A percentile compares a stretch with the other conserved stretches of the same genome.
Conservation (phyloP, 2,329 filamentous ascomycete genomes). For the Aspergillus fructus region DNA sequence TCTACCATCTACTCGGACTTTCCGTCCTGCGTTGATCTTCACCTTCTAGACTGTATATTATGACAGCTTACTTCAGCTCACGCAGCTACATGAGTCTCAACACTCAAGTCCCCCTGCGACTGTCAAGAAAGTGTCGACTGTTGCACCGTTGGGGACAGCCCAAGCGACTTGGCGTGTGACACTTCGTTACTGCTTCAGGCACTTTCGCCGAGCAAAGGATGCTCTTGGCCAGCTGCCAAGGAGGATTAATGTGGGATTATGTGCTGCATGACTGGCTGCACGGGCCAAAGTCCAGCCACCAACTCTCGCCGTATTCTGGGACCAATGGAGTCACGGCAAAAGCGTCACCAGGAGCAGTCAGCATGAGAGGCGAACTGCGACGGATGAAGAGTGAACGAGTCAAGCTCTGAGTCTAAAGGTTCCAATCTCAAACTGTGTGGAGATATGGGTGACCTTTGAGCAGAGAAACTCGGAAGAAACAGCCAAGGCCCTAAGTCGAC, state of each 20-base stretch:
- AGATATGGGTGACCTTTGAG: too few species aligned
- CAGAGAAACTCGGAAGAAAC: too few species aligned
- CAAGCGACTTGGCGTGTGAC: background rate
- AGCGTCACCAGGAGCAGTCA: background rate
- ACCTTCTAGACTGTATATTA: too few species aligned
- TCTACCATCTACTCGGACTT: too few species aligned
- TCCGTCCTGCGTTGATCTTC: too few species aligned
- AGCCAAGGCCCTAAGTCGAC: too few species aligned
- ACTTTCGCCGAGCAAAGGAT: background rate
- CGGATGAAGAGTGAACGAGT: background rate
- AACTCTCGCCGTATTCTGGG: background rate
- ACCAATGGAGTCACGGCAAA: background rate
- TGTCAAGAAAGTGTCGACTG: background rate
- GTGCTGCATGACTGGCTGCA: background rate
- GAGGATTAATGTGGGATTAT: background rate
- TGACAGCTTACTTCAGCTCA: too few species aligned
- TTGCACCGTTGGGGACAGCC: background rate
- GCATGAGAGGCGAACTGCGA: background rate
- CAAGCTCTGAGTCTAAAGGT: background rate
- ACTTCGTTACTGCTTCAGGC: background rate
- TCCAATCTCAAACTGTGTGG: background rate
- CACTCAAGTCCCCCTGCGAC: too few species aligned
- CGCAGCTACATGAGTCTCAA: too few species aligned
- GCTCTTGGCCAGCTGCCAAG: background rate
- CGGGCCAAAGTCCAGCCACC: background rate